A percentile compares a stretch with the other conserved stretches of the same genome.
Evolutionary conservation across 495 filamentous ascomycete genomes (phyloP).

Genomic region (Bacidia rubella): DNA sequence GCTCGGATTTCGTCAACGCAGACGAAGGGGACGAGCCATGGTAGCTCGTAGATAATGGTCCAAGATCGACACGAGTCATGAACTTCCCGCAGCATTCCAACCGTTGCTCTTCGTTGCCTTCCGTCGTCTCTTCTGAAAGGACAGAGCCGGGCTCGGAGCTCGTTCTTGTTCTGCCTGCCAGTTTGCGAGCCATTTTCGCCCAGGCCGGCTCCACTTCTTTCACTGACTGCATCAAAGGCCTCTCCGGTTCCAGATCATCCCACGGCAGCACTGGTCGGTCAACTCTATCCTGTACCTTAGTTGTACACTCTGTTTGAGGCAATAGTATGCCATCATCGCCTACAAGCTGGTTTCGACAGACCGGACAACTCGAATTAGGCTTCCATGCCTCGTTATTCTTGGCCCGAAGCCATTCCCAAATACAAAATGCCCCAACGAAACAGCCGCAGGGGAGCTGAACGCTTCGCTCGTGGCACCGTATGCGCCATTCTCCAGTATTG

Average conservation of each 20-base stretch:
- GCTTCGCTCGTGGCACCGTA: neutral
- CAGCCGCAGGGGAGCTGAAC: neutral
- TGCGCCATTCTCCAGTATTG: neutral
- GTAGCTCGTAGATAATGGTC: neutral
- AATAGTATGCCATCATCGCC: neutral
- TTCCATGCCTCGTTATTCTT: neutral
- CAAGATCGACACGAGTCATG: neutral
- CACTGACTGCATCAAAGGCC: too few relatives aligned
- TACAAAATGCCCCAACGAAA: neutral
- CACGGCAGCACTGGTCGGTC: neutral
- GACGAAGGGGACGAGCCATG: neutral
- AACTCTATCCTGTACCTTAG: neutral
- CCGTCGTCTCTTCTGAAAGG: too few relatives aligned
- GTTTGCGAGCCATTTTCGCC: too few relatives aligned
- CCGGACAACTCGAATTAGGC: neutral
- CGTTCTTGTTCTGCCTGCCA: too few relatives aligned
- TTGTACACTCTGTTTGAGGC: neutral
- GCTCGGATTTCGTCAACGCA: neutral
- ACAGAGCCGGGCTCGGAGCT: too few relatives aligned
- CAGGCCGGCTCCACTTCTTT: too few relatives aligned
- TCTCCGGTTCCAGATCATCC: neutral
- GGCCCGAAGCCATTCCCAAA: neutral
- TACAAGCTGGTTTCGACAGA: neutral
- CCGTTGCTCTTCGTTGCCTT: too few relatives aligned
- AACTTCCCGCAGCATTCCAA: neutral